Evolutionary conservation across 371 early-diverging fungal species (phyloP).

Genomic region (Syncephalastrum contaminatum): DNA sequence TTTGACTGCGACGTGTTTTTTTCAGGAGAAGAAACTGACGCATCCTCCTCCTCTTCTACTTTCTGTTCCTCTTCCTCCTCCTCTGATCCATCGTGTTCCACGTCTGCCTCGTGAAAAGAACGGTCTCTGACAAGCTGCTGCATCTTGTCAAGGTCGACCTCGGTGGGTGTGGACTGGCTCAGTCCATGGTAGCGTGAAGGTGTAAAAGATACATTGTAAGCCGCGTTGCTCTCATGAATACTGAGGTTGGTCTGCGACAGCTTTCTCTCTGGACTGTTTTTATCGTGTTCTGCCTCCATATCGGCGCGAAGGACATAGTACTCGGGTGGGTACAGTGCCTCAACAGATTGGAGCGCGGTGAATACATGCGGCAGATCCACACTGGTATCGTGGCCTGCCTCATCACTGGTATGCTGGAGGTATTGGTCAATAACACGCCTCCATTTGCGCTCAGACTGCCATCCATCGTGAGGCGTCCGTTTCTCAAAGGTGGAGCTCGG

Average conservation of each 20-base stretch:
- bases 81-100: slow-evolving; percentile 1
- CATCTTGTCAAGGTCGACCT: slow-evolving; percentile 18
- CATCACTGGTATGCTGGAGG: background rate
- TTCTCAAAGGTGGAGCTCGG: slow-evolving; percentile 1
- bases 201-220: slow-evolving; percentile 21
- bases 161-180: slow-evolving; percentile 2
- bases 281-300: background rate
- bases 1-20: no score
- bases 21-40: no score
- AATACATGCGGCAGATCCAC: slow-evolving; percentile 16
- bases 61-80: no score
- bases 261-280: background rate
- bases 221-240: background rate
- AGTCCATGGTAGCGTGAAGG: slow-evolving; percentile 18
- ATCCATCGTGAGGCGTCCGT: slow-evolving; percentile 8
- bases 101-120: slow-evolving; percentile 17
- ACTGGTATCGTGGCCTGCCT: no score
- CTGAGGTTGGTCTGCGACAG: no score
- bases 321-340: slow-evolving; percentile 33
- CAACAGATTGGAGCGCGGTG: slow-evolving; percentile 50
- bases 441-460: slow-evolving; percentile 21
- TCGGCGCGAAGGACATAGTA: slow-evolving; percentile 13
- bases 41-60: no score
- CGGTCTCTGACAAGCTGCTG: slow-evolving; percentile 8
- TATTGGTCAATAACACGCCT: slow-evolving; percentile 13